phyloP scores from a whole-genome alignment of 2,329 filamentous ascomycete genomes.

The Aspergillus caelatus region DNA sequence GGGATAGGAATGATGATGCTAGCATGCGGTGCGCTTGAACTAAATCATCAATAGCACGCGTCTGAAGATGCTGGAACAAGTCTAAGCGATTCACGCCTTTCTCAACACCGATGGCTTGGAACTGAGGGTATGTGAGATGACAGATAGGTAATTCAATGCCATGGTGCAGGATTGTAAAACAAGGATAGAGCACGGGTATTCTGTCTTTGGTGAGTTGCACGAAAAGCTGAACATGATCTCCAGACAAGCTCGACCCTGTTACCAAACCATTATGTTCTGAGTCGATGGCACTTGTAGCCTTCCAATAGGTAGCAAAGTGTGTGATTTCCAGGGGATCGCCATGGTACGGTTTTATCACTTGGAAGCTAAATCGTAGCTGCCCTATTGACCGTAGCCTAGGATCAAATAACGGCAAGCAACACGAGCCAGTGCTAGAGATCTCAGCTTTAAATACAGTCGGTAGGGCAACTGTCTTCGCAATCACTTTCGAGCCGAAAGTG shows the following conservation, averaged over 20 bases:
- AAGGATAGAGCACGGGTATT: conserved; percentile 82
- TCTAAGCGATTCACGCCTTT: conserved; percentile 29
- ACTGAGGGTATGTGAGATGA: conserved; percentile 69
- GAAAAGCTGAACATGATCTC: conserved; percentile 90
- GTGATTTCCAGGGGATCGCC: conserved; percentile 94
- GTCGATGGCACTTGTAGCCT: conserved; percentile 91
- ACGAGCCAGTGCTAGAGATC: conserved; percentile 74
- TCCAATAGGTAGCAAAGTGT: conserved; percentile 99
- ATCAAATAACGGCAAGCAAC: conserved; percentile 88
- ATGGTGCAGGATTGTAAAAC: conserved; percentile 76
- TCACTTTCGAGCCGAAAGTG: conserved; percentile 95
- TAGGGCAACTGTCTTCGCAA: conserved; percentile 90
- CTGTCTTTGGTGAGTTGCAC: conserved; percentile 90
- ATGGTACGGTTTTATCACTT: conserved; percentile 94
- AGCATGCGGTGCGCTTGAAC: conserved; percentile 72
- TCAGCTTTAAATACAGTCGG: conserved; percentile 81
- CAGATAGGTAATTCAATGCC: conserved; percentile 81
- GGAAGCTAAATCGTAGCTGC: conserved; percentile 89
- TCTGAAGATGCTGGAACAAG: conserved; percentile 34
- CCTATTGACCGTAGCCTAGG: conserved; percentile 89
- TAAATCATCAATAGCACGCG: conserved; percentile 47
- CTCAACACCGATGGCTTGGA: conserved; percentile 49
- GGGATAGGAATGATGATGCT: conserved; percentile 74
- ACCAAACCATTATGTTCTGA: conserved; percentile 83
- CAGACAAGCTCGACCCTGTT: conserved; percentile 90